These are phyloP conservation scores for Licmophora abbreviata DNA, from an alignment of 108 stramenopile genomes.

Conservation along the genomic window DNA sequence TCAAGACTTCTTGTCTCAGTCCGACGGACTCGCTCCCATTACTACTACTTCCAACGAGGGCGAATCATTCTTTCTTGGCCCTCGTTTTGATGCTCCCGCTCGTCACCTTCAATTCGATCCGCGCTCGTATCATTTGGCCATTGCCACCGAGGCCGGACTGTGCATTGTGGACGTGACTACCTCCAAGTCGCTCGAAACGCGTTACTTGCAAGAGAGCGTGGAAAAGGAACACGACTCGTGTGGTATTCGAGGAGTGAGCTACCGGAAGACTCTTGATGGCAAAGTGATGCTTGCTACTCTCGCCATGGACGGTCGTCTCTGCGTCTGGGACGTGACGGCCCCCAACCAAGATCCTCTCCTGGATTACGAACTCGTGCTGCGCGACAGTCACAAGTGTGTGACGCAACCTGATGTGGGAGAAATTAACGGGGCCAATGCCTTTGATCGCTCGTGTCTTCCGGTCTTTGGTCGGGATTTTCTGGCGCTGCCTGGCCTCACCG, in stretches of 20 bases:
- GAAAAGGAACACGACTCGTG: conserved; percentile 25
- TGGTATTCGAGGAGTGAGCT: conserved; percentile 46
- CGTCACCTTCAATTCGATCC: conserved; percentile 54
- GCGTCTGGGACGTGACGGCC: conserved; percentile 34
- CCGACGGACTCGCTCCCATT: conserved; percentile 6
- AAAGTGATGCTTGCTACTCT: conserved; percentile 27
- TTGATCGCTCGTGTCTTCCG: conserved; percentile 42
- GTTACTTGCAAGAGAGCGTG: conserved; percentile 26
- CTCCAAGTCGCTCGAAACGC: conserved; percentile 7
- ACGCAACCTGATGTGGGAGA: conserved; percentile 44
- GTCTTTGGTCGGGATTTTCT: conserved; percentile 7
- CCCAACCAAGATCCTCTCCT: conserved; percentile 14
- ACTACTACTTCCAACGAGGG: neutral
- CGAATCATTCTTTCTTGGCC: conserved; percentile 23
- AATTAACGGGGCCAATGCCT: conserved; percentile 42
- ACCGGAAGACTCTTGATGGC: conserved; percentile 1
- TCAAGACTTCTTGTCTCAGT: conserved; percentile 8
- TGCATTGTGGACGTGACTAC: conserved; percentile 35
- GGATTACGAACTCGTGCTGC: conserved; percentile 25
- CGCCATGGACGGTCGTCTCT: conserved; percentile 57
- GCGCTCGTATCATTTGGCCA: conserved; percentile 30
- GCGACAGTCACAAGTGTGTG: conserved; percentile 20
- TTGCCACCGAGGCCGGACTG: conserved; percentile 56
- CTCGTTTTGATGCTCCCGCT: conserved; percentile 41
- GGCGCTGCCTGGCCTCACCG: conserved; percentile 31